phyloP scores from a whole-genome alignment of 148 eudicot genomes.

The Chenopodium berlandieri region DNA sequence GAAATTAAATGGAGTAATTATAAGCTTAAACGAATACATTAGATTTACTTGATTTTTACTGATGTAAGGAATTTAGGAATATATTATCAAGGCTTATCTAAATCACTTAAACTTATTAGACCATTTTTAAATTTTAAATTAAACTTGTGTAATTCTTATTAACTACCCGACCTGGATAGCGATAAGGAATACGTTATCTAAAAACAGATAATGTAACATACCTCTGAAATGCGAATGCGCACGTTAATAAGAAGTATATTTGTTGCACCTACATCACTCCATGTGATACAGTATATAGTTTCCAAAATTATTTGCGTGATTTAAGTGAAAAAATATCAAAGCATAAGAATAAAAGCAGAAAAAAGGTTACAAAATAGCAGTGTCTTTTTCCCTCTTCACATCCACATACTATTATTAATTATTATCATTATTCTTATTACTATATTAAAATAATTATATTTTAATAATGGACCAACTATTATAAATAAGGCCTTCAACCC shows the following conservation, averaged over 20 bases:
- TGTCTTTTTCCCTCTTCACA: neutral
- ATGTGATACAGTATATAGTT: neutral
- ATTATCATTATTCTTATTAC: neutral
- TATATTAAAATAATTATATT: too few relatives aligned
- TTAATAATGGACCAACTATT: neutral
- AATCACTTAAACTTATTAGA: too few relatives aligned
- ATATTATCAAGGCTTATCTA: too few relatives aligned
- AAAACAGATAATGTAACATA: neutral
- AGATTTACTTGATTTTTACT: too few relatives aligned
- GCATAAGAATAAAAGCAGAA: neutral
- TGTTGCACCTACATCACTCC: neutral
- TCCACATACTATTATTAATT: neutral
- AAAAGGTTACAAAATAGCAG: neutral
- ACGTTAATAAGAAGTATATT: neutral
- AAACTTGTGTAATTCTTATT: too few relatives aligned
- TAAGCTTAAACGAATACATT: too few relatives aligned
- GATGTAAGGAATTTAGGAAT: too few relatives aligned
- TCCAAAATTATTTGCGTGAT: slow-evolving; percentile 6
- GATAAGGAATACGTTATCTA: too few relatives aligned
- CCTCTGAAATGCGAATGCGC: neutral
- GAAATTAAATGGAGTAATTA: too few relatives aligned
- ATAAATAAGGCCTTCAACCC: slow-evolving; percentile 1
- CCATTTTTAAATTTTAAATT: too few relatives aligned
- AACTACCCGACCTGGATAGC: accelerated
- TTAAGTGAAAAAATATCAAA: neutral